Base-by-base conservation (phyloP, 2,329 filamentous ascomycete species). In the Neofusicoccum kwambonambiense region DNA sequence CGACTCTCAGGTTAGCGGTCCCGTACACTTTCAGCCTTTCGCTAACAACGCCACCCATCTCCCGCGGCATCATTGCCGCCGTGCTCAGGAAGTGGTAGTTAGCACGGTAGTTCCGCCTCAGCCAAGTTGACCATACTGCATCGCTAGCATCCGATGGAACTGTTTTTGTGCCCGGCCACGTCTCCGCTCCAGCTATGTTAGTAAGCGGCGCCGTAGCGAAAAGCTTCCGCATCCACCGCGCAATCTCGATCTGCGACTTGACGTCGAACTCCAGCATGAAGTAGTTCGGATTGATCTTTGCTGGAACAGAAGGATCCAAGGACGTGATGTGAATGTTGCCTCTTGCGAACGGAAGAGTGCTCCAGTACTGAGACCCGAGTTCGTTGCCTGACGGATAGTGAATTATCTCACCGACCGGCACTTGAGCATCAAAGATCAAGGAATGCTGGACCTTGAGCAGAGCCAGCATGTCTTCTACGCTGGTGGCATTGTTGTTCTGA, bases 241-340 rank as follows among this genome's bases (percentile, higher is more conserved):
- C 67, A 19, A 71, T 54, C 19, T 74, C 70, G 8, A 50, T n/a
- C 45, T 77, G 74, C 0, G 77, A 76, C 4, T 77, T 71, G 11
- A 83, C 64, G 45, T 82, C 77, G 11, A 80, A 65, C 63, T 83
- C 81, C 4, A 81, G 78, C 7, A 72, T 73, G 54, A 82, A 72
- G 52, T 81, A 82, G 9, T 73, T 74, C 0, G 78, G 76, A 68
- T 84, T 79, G 62, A 83, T 80, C 1, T 66, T 49, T 0, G 81
- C 80, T 13, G 75, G 68, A 1, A 67, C 71, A 0, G 68, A 69
- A 0, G 76, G 72, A 50, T 80, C 71, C 0, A 76, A 49, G 0
- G 78, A 80, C 0, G 67, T 67, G 45, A 82, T 77, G 64, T 82
- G 80, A 0, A 79, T 69, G 15, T 66, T 75, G 1, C 80, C 81